A percentile compares a stretch with the other conserved stretches of the same genome.
Conservation (phyloP, 1,284 basidiomycete genomes). For the Meira miltonrushii region DNA sequence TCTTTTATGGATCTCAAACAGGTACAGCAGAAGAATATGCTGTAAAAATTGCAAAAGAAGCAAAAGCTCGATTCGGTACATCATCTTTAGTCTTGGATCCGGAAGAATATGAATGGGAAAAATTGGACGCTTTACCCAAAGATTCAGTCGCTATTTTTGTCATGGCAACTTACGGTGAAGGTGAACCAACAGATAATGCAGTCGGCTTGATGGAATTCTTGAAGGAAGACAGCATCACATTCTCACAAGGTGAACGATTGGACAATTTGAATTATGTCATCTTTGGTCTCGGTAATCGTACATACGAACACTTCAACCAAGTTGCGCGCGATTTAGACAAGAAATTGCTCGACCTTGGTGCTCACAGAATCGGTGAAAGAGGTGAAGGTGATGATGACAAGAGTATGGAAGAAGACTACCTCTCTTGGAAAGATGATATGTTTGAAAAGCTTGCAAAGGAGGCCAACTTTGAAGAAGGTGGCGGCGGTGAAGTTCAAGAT, state of each 20-base stretch:
- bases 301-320: constrained; percentile 74
- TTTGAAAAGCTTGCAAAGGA: constrained; percentile 77
- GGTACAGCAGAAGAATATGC: constrained; percentile 52
- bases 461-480: constrained; percentile 88
- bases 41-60: constrained; percentile 49
- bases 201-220: constrained; percentile 88
- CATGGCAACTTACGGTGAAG: constrained; percentile 97
- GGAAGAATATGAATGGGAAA: constrained; percentile 79
- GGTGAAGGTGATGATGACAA: constrained; percentile 99
- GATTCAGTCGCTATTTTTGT: constrained; percentile 85
- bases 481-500: constrained; percentile 89
- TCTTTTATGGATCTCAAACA: constrained; percentile 51
- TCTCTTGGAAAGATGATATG: constrained; percentile 99
- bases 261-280: constrained; percentile 89
- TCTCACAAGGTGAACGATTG: constrained; percentile 73
- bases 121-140: constrained; percentile 81
- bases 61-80: constrained; percentile 50
- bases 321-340: constrained; percentile 76
- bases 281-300: constrained; percentile 90
- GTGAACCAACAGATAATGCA: constrained; percentile 98
- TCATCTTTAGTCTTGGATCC: constrained; percentile 49
- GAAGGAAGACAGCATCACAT: constrained; percentile 76
- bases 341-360: constrained; percentile 73
- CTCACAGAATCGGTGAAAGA: constrained; percentile 75
- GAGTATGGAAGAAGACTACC: constrained; percentile 98